Base-by-base conservation (phyloP, 768 basidiomycete species). In the Gautieria morchelliformis region DNA sequence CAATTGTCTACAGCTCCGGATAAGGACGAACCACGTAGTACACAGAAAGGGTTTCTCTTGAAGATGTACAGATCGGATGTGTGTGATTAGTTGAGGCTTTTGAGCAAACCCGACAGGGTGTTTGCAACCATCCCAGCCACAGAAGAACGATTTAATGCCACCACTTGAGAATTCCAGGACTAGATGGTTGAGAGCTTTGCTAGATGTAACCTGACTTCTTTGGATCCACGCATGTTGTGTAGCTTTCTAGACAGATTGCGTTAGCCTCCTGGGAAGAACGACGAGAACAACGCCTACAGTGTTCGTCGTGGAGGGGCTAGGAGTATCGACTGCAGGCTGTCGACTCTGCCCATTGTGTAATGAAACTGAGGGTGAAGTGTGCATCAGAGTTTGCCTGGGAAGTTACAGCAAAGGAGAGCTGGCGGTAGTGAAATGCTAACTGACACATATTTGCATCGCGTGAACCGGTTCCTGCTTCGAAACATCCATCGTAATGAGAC, bases 41-140 rank as follows among this genome's bases (percentile, higher is more conserved):
- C 56, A 57, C n/a, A 48, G 22, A 32, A 48, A 57, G 11, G 56
- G 56, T 32, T 57, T 57, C 37, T 57, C 56, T 22, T 50, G 46
- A 24, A 57, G 48, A 32, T 57, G 56, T 19, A 44, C 33, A 14
- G 46, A 57, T 39, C 56, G 45, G 6, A 57, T 49, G 22, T 57
- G 56, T 15, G 45, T 50, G 46, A 57, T 57, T 10, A 57, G 20
- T 35, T 50, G 56, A 15, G 56, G 32, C 40, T 57, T 57, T 24
- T 48, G 47, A 14, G 47, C 33, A 24, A 57, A 57, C 37, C 56
- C 56, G 19, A 57, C 40, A 33, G 46, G 46, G 33, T 57, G 56
- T n/a, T 37, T 48, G 35, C 56, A 57, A 19, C 56, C 47, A 10
- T 14, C 30, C 56, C 56, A 57, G 9, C 46, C 56, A 30, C 56